These are phyloP conservation scores for Heterobasidion parviporum DNA, from an alignment of 1,284 basidiomycete genomes.

Conservation along the genomic window DNA sequence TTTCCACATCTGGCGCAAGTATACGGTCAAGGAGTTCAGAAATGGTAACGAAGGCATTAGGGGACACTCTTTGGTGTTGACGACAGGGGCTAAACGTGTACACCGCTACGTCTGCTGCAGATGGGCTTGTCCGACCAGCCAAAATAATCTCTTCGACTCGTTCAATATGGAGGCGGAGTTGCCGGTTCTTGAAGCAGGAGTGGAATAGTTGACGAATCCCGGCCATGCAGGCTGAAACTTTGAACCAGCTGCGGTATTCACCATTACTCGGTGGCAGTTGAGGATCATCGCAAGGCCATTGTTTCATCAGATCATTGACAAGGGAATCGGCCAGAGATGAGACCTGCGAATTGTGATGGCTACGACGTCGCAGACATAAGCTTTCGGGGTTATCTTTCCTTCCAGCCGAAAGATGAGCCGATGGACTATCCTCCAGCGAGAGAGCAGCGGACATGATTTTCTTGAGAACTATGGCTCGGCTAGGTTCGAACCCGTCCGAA, in stretches of 20 bases:
- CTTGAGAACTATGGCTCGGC: neutral
- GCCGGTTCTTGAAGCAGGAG: neutral
- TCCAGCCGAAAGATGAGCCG: neutral
- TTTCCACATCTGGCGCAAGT: neutral
- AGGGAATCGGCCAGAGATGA: neutral
- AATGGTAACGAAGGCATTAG: neutral
- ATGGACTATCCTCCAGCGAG: neutral
- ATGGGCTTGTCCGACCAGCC: neutral
- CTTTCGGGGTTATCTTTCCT: neutral
- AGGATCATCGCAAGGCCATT: neutral
- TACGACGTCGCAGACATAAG: neutral
- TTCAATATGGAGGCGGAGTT: neutral
- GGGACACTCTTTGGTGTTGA: neutral
- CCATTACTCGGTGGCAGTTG: neutral
- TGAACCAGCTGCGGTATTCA: neutral
- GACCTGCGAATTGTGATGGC: neutral
- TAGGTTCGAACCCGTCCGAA: neutral
- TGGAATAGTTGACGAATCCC: neutral
- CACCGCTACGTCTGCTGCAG: neutral
- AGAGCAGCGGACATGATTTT: neutral
- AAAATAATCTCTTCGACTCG: neutral
- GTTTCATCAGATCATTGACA: neutral
- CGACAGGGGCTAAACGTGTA: neutral
- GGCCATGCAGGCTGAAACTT: neutral
- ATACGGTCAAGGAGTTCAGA: neutral